Conservation (phyloP, 805 yeast species). For the Torulaspora quercuum region DNA sequence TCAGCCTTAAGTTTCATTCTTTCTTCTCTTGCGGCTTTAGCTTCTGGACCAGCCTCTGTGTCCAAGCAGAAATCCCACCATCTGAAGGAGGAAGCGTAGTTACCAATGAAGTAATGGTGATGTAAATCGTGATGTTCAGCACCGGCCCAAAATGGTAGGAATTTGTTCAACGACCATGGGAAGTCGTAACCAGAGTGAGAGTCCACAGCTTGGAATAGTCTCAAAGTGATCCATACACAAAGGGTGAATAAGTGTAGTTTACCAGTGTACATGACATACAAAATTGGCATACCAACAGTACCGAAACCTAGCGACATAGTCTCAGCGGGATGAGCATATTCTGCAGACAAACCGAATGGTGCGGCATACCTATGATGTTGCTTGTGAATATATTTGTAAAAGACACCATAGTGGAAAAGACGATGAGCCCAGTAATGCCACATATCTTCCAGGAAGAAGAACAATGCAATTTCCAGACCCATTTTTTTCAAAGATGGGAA, state of each 20-base stretch:
- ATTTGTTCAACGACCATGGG: slow-evolving; percentile 92
- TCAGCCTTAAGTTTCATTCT: slow-evolving; percentile 58
- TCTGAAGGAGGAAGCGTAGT: slow-evolving; percentile 91
- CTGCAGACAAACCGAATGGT: slow-evolving; percentile 96
- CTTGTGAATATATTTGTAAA: slow-evolving; percentile 91
- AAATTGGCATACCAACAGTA: slow-evolving; percentile 91
- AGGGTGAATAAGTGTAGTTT: slow-evolving; percentile 86
- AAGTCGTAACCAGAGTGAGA: slow-evolving; percentile 98
- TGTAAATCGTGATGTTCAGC: slow-evolving; percentile 98
- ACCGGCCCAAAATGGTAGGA: slow-evolving; percentile 96
- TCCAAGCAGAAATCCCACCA: slow-evolving; percentile 89
- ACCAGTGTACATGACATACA: slow-evolving; percentile 72
- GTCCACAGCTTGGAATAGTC: slow-evolving; percentile 95
- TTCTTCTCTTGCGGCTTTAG: slow-evolving; percentile 68
- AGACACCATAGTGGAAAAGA: slow-evolving; percentile 78
- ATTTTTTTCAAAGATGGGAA: slow-evolving; percentile 68
- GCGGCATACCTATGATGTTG: slow-evolving; percentile 98
- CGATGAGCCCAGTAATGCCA: slow-evolving; percentile 99
- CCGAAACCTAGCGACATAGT: slow-evolving; percentile 89
- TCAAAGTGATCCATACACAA: slow-evolving; percentile 78
- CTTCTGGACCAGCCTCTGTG: slow-evolving; percentile 88
- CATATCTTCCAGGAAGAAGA: slow-evolving; percentile 84
- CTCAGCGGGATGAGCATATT: slow-evolving; percentile 95
- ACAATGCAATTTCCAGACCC: slow-evolving; percentile 62
- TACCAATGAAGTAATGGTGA: slow-evolving; percentile 93